A percentile compares a stretch with the other conserved stretches of the same genome.
These are phyloP conservation scores for Beauveria pseudobassiana DNA, from an alignment of 2,329 filamentous ascomycete genomes.

Conservation along the genomic window DNA sequence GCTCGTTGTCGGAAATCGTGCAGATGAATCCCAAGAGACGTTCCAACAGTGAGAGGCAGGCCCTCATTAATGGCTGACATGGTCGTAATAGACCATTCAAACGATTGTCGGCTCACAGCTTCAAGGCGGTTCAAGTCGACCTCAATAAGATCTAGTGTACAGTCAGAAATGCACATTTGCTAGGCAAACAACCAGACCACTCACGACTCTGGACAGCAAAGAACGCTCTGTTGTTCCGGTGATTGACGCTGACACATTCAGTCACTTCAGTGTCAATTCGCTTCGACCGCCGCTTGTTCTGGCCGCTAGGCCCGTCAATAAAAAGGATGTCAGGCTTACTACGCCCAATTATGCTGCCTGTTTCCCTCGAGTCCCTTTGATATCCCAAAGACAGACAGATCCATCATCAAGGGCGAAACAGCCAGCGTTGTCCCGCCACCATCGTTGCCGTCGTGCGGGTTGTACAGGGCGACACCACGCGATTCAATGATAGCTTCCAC, in stretches of 20 bases:
- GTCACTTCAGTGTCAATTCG: constrained; percentile 67
- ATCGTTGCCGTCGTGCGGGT: constrained; percentile 42
- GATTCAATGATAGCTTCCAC: constrained; percentile 52
- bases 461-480: constrained; percentile 64
- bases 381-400: constrained; percentile 80
- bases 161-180: constrained; percentile 1
- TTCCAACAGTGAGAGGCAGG: constrained; percentile 76
- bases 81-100: constrained; percentile 76
- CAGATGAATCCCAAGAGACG: constrained; percentile 71
- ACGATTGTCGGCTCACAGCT: constrained; percentile 61
- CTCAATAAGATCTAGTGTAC: constrained; percentile 58
- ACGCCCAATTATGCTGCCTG: constrained; percentile 55
- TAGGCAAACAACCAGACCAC: constrained; percentile 21
- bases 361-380: constrained; percentile 46
- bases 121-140: constrained; percentile 70
- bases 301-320: constrained; percentile 38
- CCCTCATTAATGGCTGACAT: constrained; percentile 62
- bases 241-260: constrained; percentile 78
- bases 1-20: constrained; percentile 60
- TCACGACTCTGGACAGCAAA: constrained; percentile 68
- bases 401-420: constrained; percentile 80
- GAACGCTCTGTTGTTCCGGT: constrained; percentile 58
- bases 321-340: constrained; percentile 63
- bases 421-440: constrained; percentile 42
- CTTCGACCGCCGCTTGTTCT: constrained; percentile 44